These are phyloP conservation scores for Aethionema arabicum DNA, from an alignment of 345 rosid species.

Conservation along the genomic window DNA sequence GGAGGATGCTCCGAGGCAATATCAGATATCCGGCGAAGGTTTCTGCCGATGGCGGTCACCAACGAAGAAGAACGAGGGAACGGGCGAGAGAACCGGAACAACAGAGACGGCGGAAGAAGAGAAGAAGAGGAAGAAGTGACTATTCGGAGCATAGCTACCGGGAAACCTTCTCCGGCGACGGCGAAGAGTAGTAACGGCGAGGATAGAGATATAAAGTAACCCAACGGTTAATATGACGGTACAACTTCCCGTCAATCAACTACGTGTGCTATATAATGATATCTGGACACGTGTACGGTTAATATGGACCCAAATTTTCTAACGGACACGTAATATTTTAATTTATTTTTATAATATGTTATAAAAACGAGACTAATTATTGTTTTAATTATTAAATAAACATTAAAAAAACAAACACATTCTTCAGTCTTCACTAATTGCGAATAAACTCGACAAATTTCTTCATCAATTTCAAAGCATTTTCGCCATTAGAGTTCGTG, in stretches of 20 bases:
- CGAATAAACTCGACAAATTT: constrained; percentile 43
- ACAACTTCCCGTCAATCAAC: too few species aligned
- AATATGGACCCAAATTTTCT: too few species aligned
- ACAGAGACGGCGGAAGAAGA: constrained; percentile 39
- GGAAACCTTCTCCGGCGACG: not conserved
- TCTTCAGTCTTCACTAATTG: constrained; percentile 3
- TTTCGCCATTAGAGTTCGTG: constrained; percentile 31
- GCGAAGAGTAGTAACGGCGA: not conserved
- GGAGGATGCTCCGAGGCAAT: constrained; percentile 39
- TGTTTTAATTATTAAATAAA: not conserved
- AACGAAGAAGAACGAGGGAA: constrained; percentile 34
- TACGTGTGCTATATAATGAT: too few species aligned
- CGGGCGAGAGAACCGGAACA: constrained; percentile 25
- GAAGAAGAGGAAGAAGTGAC: constrained; percentile 45
- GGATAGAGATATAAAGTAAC: too few species aligned
- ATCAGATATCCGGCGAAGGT: constrained; percentile 7
- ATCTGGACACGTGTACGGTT: too few species aligned
- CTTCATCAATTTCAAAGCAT: constrained; percentile 40
- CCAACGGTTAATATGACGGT: too few species aligned
- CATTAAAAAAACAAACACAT: not conserved
- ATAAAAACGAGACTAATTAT: too few species aligned
- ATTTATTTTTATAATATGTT: too few species aligned
- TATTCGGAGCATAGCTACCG: constrained; percentile 49
- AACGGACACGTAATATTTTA: too few species aligned
- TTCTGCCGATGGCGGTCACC: constrained; percentile 27